Conservation (phyloP, 768 basidiomycete species). For the Termitomyces sp. region DNA sequence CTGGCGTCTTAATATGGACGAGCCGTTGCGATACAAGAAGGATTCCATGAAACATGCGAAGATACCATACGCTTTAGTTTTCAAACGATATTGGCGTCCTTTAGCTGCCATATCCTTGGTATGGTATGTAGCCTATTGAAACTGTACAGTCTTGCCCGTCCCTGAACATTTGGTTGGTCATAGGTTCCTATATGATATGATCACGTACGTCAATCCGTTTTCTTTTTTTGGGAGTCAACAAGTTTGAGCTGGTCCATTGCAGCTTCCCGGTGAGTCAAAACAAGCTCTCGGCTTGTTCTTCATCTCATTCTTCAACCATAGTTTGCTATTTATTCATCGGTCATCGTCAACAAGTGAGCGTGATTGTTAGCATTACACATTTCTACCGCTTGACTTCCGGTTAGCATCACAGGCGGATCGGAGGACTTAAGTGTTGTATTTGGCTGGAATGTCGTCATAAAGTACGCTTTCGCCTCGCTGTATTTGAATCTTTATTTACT, state of each 20-base stretch:
- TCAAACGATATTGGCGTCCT: conserved; percentile 75
- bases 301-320: conserved; percentile 16
- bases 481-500: not conserved
- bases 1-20: conserved; percentile 83
- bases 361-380: not conserved
- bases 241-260: not conserved
- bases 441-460: conserved; percentile 84
- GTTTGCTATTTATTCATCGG: conserved; percentile 80
- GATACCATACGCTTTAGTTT: conserved; percentile 73
- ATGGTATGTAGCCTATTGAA: conserved; percentile 45
- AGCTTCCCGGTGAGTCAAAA: conserved; percentile 57
- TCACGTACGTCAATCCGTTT: conserved; percentile 43
- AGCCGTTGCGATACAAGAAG: conserved; percentile 68
- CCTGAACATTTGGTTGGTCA: not conserved
- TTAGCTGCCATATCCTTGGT: conserved; percentile 69
- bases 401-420: conserved; percentile 55
- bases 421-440: conserved; percentile 58
- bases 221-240: not conserved
- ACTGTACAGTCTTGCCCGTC: not conserved
- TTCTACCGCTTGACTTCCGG: not conserved
- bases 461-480: conserved; percentile 38
- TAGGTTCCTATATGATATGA: conserved; percentile 79
- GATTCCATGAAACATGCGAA: conserved; percentile 72
- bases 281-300: not conserved
- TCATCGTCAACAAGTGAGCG: conserved; percentile 60